Percentiles rank a stretch among this genome's conserved stretches.
phyloP scores from a whole-genome alignment of 225 moss, liverwort and hornwort species.

The Climacium dendroides region DNA sequence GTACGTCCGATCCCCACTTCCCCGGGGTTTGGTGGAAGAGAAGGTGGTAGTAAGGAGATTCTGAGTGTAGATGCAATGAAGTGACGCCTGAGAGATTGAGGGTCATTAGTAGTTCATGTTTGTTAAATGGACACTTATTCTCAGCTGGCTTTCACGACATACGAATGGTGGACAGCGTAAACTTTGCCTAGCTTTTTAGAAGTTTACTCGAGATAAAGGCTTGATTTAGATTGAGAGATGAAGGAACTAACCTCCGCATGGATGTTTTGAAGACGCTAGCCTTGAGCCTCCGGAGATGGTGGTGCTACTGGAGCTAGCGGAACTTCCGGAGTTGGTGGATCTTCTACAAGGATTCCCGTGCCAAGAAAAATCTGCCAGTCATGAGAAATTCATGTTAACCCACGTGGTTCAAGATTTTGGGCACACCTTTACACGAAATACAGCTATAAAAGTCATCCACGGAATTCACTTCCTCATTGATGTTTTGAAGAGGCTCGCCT shows the following conservation, averaged over 20 bases:
- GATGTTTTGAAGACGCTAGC: constrained; percentile 33
- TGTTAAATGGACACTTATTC: not conserved
- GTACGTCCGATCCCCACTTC: not conserved
- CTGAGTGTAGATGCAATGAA: not conserved
- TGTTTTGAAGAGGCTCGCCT: constrained; percentile 37
- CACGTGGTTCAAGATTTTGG: not conserved
- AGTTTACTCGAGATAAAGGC: not conserved
- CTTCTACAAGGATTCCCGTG: constrained; percentile 25
- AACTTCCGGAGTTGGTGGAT: too few species aligned
- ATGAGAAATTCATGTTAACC: not conserved
- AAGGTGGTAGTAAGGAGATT: not conserved
- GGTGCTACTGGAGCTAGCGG: too few species aligned
- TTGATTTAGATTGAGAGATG: not conserved
- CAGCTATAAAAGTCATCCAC: too few species aligned
- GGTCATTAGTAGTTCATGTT: not conserved
- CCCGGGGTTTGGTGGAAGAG: not conserved
- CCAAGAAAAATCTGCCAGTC: constrained; percentile 11
- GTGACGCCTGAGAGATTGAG: not conserved
- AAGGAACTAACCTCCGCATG: constrained; percentile 24
- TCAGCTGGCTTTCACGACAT: not conserved
- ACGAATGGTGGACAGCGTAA: not conserved
- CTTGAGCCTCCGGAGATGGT: constrained; percentile 46
- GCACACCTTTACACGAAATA: not conserved
- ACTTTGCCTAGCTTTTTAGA: not conserved
- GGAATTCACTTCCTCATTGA: too few species aligned